A percentile compares a stretch with the other conserved stretches of the same genome.
Evolutionary conservation across 805 yeast genomes (phyloP).

Genomic region (Ogataea wickerhamii): DNA sequence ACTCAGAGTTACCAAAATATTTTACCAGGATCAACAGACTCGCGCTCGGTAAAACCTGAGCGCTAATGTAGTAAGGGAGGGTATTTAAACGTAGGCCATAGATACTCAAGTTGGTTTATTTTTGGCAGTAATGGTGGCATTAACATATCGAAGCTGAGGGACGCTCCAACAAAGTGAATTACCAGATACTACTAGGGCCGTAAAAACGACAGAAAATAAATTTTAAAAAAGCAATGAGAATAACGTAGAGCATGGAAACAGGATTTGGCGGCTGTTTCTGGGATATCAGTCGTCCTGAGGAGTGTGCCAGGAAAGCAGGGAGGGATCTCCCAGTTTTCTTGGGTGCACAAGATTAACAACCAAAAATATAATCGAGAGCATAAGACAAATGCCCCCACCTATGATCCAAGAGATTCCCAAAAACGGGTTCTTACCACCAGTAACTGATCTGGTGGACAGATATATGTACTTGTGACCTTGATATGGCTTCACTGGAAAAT

Average conservation of each 20-base stretch:
- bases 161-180: too few species aligned
- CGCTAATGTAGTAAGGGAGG: too few species aligned
- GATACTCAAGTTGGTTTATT: too few species aligned
- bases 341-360: slow-evolving; percentile 58
- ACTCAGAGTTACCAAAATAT: too few species aligned
- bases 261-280: not conserved
- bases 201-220: too few species aligned
- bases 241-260: not conserved
- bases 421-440: slow-evolving; percentile 75
- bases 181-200: too few species aligned
- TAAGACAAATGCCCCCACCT: slow-evolving; percentile 66
- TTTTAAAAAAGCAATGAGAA: not conserved
- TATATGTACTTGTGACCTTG: slow-evolving; percentile 66
- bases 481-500: slow-evolving; percentile 72
- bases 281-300: slow-evolving; percentile 1
- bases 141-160: too few species aligned
- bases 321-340: slow-evolving; percentile 69
- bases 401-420: slow-evolving; percentile 73
- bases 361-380: slow-evolving; percentile 51
- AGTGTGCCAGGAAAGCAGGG: slow-evolving; percentile 68
- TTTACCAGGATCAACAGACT: too few species aligned
- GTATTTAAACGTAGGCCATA: too few species aligned
- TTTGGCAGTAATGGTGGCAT: too few species aligned
- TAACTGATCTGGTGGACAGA: slow-evolving; percentile 63
- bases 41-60: too few species aligned